Evolutionary conservation across 768 basidiomycete species (phyloP), one percentile per base, ranked within the genome.

Genomic region (Russula ochroleuca): DNA sequence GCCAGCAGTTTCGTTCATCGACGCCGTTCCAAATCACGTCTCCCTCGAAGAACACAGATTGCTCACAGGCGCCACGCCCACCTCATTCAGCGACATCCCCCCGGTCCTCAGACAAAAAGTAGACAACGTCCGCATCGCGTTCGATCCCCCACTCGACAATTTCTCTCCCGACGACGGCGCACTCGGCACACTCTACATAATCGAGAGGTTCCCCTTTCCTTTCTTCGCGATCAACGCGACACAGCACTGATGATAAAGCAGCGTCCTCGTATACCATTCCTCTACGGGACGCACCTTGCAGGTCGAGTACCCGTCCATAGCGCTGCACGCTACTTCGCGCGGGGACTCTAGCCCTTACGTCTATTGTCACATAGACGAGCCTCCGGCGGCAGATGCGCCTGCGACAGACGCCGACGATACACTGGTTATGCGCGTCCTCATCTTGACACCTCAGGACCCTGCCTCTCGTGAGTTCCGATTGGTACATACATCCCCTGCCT

Each of bases 301-400:
- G 67, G 83, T 98, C 71, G 80, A 86, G 62, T 98, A 96, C 73
- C 93, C 92, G 11, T 79, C 87, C 6, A 90, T 99, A 71, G 96
- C 93, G 1, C 82, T 99, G 2, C 97, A 99, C 70, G 97, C 97
- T 28, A 82, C 95, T 59, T 92, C 94, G 0, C 86, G 93, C 50
- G 80, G 82, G 3, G 83, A 84, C 48, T 63, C 75, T 10, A 80
- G 79, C 0, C 86, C 90, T 4, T 88, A 85, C 8, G 82, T 98
- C 72, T 98, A 98, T 74, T 97, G 94, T 72, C 97, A 99, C 69
- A 82, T 98, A 13, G 95, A 97, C 69, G 92, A 92, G 55, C 75
- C 76, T n/a, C 76, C 72, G 21, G 70, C 68, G 6, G 62, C 66
- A 31, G 67, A 68, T 47, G 67, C 65, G 13, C 49, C 65, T 25